Percentiles rank a stretch among this genome's conserved stretches.
These are phyloP conservation scores for Circinella umbellata DNA, from an alignment of 371 early-diverging fungal species.

Conservation along the genomic window DNA sequence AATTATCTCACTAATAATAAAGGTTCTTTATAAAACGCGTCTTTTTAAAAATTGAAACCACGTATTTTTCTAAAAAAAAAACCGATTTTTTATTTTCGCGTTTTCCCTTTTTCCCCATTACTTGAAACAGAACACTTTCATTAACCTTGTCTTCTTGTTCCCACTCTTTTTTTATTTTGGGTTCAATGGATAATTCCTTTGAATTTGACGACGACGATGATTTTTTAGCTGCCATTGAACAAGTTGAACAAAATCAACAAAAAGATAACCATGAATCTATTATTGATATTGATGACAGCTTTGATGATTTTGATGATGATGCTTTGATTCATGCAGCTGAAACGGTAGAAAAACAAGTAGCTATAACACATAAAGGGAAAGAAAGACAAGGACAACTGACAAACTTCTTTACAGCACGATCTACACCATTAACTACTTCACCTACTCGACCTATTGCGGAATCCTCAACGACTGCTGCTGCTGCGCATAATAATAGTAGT, in stretches of 20 bases:
- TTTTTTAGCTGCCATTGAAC: slow-evolving; percentile 11
- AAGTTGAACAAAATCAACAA: slow-evolving; percentile 9
- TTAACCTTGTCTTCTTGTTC: not conserved
- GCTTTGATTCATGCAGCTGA: slow-evolving; percentile 21
- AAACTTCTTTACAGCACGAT: slow-evolving; percentile 4
- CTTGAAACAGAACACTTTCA: not conserved
- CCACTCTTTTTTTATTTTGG: not conserved
- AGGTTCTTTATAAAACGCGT: too few species aligned
- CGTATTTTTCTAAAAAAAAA: too few species aligned
- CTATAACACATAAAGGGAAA: not conserved
- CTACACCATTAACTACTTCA: not conserved
- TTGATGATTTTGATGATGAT: slow-evolving; percentile 18
- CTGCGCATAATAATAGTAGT: too few species aligned
- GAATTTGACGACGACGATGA: slow-evolving; percentile 17
- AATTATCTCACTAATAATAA: too few species aligned
- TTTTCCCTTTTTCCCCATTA: not conserved
- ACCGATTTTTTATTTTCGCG: too few species aligned
- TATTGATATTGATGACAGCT: slow-evolving; percentile 20
- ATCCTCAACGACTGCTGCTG: not conserved
- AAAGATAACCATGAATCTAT: not conserved
- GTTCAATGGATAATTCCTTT: not conserved
- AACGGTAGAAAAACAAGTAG: slow-evolving; percentile 14
- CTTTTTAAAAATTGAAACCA: too few species aligned
- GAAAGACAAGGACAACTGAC: slow-evolving; percentile 3
- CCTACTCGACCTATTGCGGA: not conserved